phyloP scores from a whole-genome alignment of 2,329 filamentous ascomycete genomes.

The Chaetomiaceae sp. region DNA sequence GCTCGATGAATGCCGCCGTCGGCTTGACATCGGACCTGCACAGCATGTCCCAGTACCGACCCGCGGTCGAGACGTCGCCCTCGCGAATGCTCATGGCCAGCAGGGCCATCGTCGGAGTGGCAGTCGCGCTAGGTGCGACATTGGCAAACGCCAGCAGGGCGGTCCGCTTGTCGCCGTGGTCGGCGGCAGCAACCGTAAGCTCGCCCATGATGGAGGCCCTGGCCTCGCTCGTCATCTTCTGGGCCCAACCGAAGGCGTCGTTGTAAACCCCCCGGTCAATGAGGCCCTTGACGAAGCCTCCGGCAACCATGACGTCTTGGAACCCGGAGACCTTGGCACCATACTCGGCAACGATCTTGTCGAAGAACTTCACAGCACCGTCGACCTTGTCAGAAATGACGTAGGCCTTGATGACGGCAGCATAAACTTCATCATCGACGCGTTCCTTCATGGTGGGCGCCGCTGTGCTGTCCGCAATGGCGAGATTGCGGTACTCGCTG shows the following conservation, averaged over 20 bases:
- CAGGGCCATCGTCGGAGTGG: constrained; percentile 68
- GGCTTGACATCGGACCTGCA: constrained; percentile 56
- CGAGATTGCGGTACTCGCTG: constrained; percentile 85
- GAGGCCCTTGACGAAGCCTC: constrained; percentile 75
- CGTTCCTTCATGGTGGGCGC: constrained; percentile 63
- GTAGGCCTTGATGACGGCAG: constrained; percentile 86
- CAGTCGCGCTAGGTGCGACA: constrained; percentile 48
- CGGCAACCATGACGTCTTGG: constrained; percentile 64
- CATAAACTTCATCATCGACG: constrained; percentile 80
- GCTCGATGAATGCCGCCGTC: constrained; percentile 69
- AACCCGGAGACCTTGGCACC: constrained; percentile 56
- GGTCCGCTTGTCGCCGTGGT: constrained; percentile 64
- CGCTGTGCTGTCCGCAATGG: constrained; percentile 78
- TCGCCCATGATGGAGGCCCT: constrained; percentile 62
- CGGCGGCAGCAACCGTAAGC: constrained; percentile 74
- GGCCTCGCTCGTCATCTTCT: constrained; percentile 54
- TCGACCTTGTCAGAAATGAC: constrained; percentile 73
- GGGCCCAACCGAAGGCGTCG: constrained; percentile 70
- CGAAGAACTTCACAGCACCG: constrained; percentile 79
- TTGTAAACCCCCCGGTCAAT: constrained; percentile 64
- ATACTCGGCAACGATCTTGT: constrained; percentile 66
- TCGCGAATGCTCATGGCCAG: constrained; percentile 80
- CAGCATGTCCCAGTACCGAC: constrained; percentile 75
- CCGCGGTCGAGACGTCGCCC: constrained; percentile 71
- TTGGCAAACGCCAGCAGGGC: constrained; percentile 63